Percentiles rank a stretch among this genome's conserved stretches.
phyloP scores from a whole-genome alignment of 352 stramenopile genomes.

The Globisporangium heterothallicum region DNA sequence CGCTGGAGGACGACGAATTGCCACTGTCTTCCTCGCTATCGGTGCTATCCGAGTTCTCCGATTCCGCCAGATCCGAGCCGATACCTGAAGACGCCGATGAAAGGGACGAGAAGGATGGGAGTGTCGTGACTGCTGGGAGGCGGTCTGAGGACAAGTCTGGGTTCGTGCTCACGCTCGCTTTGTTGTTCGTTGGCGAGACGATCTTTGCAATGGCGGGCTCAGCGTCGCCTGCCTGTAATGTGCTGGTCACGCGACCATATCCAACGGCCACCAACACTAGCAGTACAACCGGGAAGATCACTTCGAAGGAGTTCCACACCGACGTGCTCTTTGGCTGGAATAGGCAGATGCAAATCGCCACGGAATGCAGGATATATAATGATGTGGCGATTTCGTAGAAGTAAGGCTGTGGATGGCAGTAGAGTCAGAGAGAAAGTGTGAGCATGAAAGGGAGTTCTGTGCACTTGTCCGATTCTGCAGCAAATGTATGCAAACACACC shows the following conservation, averaged over 20 bases:
- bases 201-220: constrained; percentile 49
- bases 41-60: constrained; percentile 69
- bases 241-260: constrained; percentile 75
- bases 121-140: constrained; percentile 19
- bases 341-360: constrained; percentile 47
- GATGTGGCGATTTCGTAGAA: constrained; percentile 58
- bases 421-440: neutral
- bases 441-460: too few species aligned
- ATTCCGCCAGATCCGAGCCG: constrained; percentile 56
- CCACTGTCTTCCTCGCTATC: constrained; percentile 75
- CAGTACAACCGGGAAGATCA: constrained; percentile 51
- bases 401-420: constrained; percentile 25
- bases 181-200: constrained; percentile 40
- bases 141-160: constrained; percentile 10
- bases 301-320: constrained; percentile 61
- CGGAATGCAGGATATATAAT: constrained; percentile 51
- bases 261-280: constrained; percentile 61
- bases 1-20: constrained; percentile 69
- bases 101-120: constrained; percentile 9
- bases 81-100: constrained; percentile 35
- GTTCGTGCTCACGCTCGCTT: neutral
- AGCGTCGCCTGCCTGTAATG: constrained; percentile 50
- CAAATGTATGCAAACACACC: constrained; percentile 10
- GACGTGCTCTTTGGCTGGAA: constrained; percentile 37
- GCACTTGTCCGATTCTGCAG: too few species aligned